Conservation (phyloP, 2,329 filamentous ascomycete genomes). For the Cryphonectria carpinicola region DNA sequence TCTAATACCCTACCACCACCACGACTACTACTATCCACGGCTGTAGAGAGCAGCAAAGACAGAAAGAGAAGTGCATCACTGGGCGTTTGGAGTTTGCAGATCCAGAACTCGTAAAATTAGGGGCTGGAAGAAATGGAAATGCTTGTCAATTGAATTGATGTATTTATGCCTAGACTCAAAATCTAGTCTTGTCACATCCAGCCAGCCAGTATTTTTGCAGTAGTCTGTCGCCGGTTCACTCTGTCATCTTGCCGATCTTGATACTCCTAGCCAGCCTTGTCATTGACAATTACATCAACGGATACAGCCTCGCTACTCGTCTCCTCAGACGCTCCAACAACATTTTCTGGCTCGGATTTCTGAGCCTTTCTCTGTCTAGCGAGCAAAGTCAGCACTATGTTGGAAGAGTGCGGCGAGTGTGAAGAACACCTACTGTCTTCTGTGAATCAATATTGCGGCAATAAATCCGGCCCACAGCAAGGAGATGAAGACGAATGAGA, state of each 20-base stretch:
- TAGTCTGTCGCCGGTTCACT: background rate
- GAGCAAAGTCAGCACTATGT: background rate
- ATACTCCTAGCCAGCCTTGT: slow-evolving; percentile 13
- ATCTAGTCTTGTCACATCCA: background rate
- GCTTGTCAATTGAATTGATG: background rate
- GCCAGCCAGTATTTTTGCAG: background rate
- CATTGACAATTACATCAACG: slow-evolving; percentile 14
- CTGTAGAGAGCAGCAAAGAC: background rate
- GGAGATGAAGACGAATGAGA: slow-evolving; percentile 50
- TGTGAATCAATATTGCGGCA: slow-evolving; percentile 42
- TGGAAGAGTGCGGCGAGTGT: background rate
- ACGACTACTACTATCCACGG: background rate
- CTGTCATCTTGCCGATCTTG: background rate
- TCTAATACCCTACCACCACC: slow-evolving; percentile 20
- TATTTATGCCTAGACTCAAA: background rate
- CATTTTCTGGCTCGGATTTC: background rate
- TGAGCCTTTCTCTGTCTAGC: slow-evolving; percentile 16
- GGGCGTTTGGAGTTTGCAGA: slow-evolving; percentile 19
- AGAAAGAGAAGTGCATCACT: slow-evolving; percentile 9
- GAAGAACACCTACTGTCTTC: slow-evolving; percentile 32
- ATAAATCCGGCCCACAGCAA: slow-evolving; percentile 49
- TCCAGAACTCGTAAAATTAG: background rate
- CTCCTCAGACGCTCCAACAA: slow-evolving; percentile 1
- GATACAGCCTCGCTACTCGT: slow-evolving; percentile 14
- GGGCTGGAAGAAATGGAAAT: background rate